phyloP scores from a whole-genome alignment of 2,329 filamentous ascomycete genomes.

The Cladophialophora immunda region DNA sequence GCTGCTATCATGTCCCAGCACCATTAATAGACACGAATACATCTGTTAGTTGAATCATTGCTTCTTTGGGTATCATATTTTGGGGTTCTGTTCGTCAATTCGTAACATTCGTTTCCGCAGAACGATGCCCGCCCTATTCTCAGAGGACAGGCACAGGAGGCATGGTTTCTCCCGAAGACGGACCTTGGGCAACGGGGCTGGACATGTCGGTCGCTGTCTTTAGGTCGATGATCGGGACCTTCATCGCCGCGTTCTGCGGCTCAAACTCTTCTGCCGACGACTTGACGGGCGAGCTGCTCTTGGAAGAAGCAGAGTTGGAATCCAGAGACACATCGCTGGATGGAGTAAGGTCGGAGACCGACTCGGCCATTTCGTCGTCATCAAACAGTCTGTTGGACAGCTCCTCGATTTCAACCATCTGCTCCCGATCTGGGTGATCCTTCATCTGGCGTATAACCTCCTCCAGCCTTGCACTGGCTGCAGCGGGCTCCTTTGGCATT shows the following conservation, averaged over 20 bases:
- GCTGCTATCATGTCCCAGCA: not conserved
- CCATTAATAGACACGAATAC: not conserved
- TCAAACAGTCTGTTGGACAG: not conserved
- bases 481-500: not conserved
- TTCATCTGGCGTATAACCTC: not conserved
- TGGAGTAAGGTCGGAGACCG: not conserved
- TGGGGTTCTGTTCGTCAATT: constrained; percentile 11
- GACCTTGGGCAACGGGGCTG: constrained; percentile 1
- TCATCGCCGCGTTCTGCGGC: not conserved
- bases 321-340: constrained; percentile 10
- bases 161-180: not conserved
- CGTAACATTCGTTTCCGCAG: constrained; percentile 6
- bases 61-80: constrained; percentile 23
- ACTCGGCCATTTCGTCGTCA: constrained; percentile 4
- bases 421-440: not conserved
- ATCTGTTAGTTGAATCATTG: not conserved
- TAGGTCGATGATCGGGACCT: constrained; percentile 7
- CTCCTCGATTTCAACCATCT: not conserved
- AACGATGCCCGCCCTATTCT: not conserved
- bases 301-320: constrained; percentile 12
- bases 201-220: constrained; percentile 7
- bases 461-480: not conserved
- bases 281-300: constrained; percentile 15
- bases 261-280: not conserved
- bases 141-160: constrained; percentile 3